Evolutionary conservation across 2,329 filamentous ascomycete species (phyloP).

Genomic region (Colletotrichum theobromicola): DNA sequence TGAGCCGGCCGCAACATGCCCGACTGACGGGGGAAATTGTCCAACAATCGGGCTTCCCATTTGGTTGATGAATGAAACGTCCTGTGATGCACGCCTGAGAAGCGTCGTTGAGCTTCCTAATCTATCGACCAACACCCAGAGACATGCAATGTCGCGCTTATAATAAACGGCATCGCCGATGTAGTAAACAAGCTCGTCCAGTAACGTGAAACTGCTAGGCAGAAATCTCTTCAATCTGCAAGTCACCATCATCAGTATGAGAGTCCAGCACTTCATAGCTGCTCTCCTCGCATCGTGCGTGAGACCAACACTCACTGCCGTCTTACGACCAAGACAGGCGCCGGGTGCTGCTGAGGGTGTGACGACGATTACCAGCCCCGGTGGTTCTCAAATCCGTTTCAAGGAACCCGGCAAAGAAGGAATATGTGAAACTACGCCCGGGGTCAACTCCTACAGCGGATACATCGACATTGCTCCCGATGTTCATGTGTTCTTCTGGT

Average conservation of each 20-base stretch:
- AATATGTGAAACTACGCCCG: neutral
- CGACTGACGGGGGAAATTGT: neutral
- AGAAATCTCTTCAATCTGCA: neutral
- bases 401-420: slow-evolving; percentile 1
- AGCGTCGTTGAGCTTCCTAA: neutral
- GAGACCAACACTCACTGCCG: neutral
- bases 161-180: neutral
- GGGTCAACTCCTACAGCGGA: slow-evolving; percentile 6
- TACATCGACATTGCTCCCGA: neutral
- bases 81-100: neutral
- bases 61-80: neutral
- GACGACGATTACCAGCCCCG: neutral
- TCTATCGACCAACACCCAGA: neutral
- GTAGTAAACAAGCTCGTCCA: neutral
- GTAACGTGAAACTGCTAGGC: neutral
- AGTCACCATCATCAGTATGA: neutral
- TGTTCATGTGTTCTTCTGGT: slow-evolving; percentile 7
- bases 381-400: neutral
- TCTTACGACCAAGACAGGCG: neutral
- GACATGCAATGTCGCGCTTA: neutral
- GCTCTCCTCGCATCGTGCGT: neutral
- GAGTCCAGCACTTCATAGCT: neutral
- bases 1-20: neutral
- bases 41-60: neutral
- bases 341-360: neutral